These are phyloP conservation scores for Diplocarpon rosae DNA, from an alignment of 2,329 filamentous ascomycete species.

Conservation along the genomic window DNA sequence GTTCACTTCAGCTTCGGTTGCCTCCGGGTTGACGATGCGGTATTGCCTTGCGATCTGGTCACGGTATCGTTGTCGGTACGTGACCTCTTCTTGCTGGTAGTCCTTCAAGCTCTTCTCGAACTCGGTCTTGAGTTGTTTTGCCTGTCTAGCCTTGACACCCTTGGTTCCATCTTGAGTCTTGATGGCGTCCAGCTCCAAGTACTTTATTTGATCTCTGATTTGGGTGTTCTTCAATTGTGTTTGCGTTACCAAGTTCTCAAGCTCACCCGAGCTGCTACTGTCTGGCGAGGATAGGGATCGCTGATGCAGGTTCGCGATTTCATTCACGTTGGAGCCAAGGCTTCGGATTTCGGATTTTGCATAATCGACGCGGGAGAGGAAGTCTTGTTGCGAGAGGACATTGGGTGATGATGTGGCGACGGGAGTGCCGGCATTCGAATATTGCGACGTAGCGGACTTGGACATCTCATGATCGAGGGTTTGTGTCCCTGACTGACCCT, in stretches of 20 bases:
- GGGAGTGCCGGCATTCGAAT: conserved; percentile 20
- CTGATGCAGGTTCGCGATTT: conserved; percentile 61
- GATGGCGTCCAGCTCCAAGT: conserved; percentile 58
- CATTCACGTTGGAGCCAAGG: conserved; percentile 54
- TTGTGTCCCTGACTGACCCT: conserved; percentile 14
- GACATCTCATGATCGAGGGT: conserved; percentile 21
- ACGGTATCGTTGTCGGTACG: conserved; percentile 60
- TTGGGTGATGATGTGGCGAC: conserved; percentile 21
- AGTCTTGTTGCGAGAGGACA: conserved; percentile 52
- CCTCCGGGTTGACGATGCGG: conserved; percentile 70
- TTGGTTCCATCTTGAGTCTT: conserved; percentile 50
- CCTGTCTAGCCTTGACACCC: conserved; percentile 60
- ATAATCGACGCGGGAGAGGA: conserved; percentile 54
- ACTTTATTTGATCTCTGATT: conserved; percentile 71
- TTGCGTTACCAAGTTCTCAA: conserved; percentile 54
- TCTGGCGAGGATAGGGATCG: conserved; percentile 59
- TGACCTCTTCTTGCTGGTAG: conserved; percentile 60
- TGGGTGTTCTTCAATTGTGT: conserved; percentile 63
- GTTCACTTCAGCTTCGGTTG: conserved; percentile 60
- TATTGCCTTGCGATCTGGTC: conserved; percentile 75
- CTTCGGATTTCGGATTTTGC: conserved; percentile 57
- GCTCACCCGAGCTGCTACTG: conserved; percentile 36
- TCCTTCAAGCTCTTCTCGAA: conserved; percentile 62
- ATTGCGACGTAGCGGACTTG: conserved; percentile 20
- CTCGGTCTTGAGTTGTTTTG: conserved; percentile 59